Base-by-base conservation (phyloP, 1,284 basidiomycete genomes). In the Ceratobasidium theobromae region DNA sequence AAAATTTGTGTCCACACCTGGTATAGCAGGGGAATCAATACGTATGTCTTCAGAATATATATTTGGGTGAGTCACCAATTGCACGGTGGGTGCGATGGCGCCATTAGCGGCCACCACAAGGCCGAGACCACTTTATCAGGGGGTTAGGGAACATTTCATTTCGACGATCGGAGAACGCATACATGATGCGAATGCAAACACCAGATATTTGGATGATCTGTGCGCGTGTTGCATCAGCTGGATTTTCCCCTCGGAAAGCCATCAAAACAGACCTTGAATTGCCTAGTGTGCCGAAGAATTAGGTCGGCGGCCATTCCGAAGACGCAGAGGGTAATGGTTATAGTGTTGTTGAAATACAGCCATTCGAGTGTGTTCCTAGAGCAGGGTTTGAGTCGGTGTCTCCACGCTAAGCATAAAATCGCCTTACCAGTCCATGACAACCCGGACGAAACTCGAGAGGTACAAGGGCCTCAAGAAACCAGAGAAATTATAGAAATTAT, bases 401-500 rank as follows among this genome's bases (percentile, higher is more conserved):
- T 0, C n/a, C n/a, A n/a, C n/a, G n/a, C n/a, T n/a, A n/a, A n/a
- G n/a, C n/a, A n/a, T n/a, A 18, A n/a, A 5, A 35, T 21, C n/a
- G 30, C 12, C 68, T 45, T 49, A 69, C 68, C 85, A 86, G 43
- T 81, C 78, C 73, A 86, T 86, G 18, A 85, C 84, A 57, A 87
- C 81, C 35, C 83, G 71, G 35, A 86, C 77, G 71, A 86, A 87
- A 0, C 84, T 85, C 72, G 80, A 86, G 1, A 86, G 77, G 71
- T 87, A 87, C 0, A 82, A 80, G 70, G 74, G 83, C 0, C 84
- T 83, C 55, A 87, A 77, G 73, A 83, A 86, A 76, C 82, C 88
- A 0, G 86, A 86, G 57, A 65, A 52, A n/a, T 53, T 89, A 75
- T 89, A 87, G 67, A 87, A 83, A 72, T 85, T 86, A 11, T 87